Percentiles rank a stretch among this genome's conserved stretches.
phyloP scores from a whole-genome alignment of 495 filamentous ascomycete genomes.

The Bryoglossum gracile region DNA sequence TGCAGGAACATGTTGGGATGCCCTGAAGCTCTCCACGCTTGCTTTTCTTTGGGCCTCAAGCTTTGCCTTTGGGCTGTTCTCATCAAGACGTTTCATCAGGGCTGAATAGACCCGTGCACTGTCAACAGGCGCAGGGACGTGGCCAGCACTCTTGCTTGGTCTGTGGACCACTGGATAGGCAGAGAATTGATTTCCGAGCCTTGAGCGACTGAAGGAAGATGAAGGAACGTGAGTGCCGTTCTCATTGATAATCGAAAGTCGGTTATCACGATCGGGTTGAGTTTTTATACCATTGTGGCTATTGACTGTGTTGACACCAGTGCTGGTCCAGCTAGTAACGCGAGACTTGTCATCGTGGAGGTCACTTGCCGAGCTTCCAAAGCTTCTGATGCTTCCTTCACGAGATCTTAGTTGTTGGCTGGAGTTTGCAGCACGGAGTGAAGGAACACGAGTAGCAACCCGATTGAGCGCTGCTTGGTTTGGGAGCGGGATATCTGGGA shows the following conservation, averaged over 20 bases:
- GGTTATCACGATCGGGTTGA: slow-evolving; percentile 45
- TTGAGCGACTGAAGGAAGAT: slow-evolving; percentile 29
- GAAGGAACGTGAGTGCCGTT: slow-evolving; percentile 42
- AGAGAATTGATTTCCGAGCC: slow-evolving; percentile 12
- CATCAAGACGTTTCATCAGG: slow-evolving; percentile 58
- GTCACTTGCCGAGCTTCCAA: slow-evolving; percentile 40
- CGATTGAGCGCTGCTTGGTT: slow-evolving; percentile 24
- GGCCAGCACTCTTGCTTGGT: slow-evolving; percentile 10
- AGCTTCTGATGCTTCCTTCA: slow-evolving; percentile 45
- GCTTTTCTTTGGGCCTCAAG: slow-evolving; percentile 24
- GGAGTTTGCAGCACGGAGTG: slow-evolving; percentile 31
- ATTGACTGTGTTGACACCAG: slow-evolving; percentile 37
- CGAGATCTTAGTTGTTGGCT: slow-evolving; percentile 35
- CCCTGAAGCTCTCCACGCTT: slow-evolving; percentile 30
- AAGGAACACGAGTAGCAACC: slow-evolving; percentile 36
- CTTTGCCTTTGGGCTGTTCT: slow-evolving; percentile 27
- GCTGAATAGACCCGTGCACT: slow-evolving; percentile 67
- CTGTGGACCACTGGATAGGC: slow-evolving; percentile 17
- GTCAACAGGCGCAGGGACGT: slow-evolving; percentile 37
- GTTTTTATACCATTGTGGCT: slow-evolving; percentile 26
- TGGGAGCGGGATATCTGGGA: slow-evolving; percentile 21
- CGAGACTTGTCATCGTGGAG: slow-evolving; percentile 46
- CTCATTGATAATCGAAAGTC: slow-evolving; percentile 62
- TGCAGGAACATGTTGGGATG: slow-evolving; percentile 30
- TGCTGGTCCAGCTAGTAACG: slow-evolving; percentile 73